Conservation (phyloP, 2,329 filamentous ascomycete species). For the Xylariaceae sp. region DNA sequence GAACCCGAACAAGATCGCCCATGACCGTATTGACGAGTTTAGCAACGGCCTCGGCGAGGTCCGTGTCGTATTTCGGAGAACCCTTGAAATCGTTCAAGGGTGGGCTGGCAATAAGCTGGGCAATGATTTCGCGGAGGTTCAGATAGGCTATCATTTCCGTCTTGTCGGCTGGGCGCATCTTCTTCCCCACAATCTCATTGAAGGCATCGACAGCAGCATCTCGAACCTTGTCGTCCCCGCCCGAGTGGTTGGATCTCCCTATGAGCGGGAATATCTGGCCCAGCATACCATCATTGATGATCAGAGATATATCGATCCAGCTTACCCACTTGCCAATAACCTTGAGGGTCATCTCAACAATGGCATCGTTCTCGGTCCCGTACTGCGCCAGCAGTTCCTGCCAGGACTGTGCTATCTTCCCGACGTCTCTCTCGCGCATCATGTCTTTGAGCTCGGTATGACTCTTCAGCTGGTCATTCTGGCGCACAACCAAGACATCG, state of each 20-base stretch:
- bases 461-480: conserved; percentile 70
- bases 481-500: conserved; percentile 76
- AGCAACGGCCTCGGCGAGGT: conserved; percentile 88
- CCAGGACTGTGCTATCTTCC: conserved; percentile 84
- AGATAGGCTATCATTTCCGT: conserved; percentile 88
- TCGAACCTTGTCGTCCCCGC: conserved; percentile 69
- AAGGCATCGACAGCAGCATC: conserved; percentile 91
- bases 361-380: conserved; percentile 57
- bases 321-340: conserved; percentile 96
- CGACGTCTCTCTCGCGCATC: conserved; percentile 77
- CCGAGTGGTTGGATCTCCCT: conserved; percentile 58
- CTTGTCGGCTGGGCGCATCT: conserved; percentile 93
- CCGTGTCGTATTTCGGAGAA: conserved; percentile 85
- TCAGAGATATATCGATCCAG: conserved; percentile 94
- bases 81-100: conserved; percentile 70
- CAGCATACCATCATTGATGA: conserved; percentile 86
- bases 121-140: conserved; percentile 77
- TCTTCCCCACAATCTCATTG: conserved; percentile 93
- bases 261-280: conserved; percentile 78
- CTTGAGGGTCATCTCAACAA: conserved; percentile 83
- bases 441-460: conserved; percentile 89
- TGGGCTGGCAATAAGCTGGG: conserved; percentile 77
- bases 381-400: conserved; percentile 81
- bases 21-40: conserved; percentile 90
- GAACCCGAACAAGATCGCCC: conserved; percentile 75